Conservation (phyloP, 805 yeast species). For the Kuraishia cidri region DNA sequence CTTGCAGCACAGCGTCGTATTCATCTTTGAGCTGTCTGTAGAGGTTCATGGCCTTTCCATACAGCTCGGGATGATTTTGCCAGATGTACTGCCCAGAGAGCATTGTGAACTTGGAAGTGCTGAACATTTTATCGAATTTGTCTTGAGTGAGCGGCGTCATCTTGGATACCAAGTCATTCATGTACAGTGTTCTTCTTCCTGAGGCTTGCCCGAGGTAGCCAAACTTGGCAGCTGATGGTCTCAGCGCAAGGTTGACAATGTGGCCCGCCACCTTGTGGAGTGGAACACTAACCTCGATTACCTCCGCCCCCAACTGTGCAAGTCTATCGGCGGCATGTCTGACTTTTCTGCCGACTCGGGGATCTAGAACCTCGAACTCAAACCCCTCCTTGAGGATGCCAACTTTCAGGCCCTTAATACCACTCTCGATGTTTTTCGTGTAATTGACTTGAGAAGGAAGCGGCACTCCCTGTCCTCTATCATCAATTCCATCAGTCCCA, state of each 20-base stretch:
- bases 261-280: slow-evolving; percentile 25
- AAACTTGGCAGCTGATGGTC: slow-evolving; percentile 12
- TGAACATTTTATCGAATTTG: slow-evolving; percentile 10
- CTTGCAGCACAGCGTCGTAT: slow-evolving; percentile 18
- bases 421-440: slow-evolving; percentile 7
- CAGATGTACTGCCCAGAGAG: slow-evolving; percentile 21
- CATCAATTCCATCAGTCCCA: slow-evolving; percentile 25
- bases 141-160: slow-evolving; percentile 10
- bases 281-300: slow-evolving; percentile 24
- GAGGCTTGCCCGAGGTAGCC: slow-evolving; percentile 9
- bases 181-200: slow-evolving; percentile 13
- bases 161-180: slow-evolving; percentile 11
- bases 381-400: slow-evolving; percentile 24
- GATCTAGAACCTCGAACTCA: slow-evolving; percentile 22
- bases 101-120: slow-evolving; percentile 12
- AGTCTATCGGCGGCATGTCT: slow-evolving; percentile 18
- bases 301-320: slow-evolving; percentile 20
- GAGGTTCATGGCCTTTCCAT: slow-evolving; percentile 22
- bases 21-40: slow-evolving; percentile 20
- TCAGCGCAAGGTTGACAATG: slow-evolving; percentile 25
- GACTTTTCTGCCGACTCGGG: slow-evolving; percentile 16
- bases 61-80: slow-evolving; percentile 22
- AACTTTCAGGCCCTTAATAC: slow-evolving; percentile 19
- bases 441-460: no score
- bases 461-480: slow-evolving; percentile 14